Evolutionary conservation across 169 alveolate genomes (phyloP).

Genomic region (Cryptosporidium tyzzeri): DNA sequence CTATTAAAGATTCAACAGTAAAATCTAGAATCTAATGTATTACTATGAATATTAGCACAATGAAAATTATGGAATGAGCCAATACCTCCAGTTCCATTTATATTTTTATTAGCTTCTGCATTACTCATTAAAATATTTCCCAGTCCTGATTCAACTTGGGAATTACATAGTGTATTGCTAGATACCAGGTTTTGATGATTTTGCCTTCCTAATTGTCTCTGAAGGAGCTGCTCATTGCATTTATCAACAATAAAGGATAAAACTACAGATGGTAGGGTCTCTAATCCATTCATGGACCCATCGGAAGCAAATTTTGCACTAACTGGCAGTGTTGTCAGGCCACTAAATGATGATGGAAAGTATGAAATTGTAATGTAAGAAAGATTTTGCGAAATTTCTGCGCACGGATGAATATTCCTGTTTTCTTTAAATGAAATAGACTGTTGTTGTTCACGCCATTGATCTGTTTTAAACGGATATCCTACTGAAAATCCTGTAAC

Average conservation of each 20-base stretch:
- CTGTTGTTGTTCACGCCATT: slow-evolving; percentile 57
- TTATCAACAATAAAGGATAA: slow-evolving; percentile 70
- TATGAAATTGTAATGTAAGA: slow-evolving; percentile 70
- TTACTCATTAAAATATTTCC: slow-evolving; percentile 32
- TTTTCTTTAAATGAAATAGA: slow-evolving; percentile 16
- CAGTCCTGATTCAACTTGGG: slow-evolving; percentile 75
- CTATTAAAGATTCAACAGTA: slow-evolving; percentile 7
- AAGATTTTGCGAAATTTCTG: slow-evolving; percentile 41
- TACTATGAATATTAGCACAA: slow-evolving; percentile 43
- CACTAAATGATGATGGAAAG: slow-evolving; percentile 72
- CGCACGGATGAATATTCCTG: not conserved
- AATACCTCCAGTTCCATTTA: slow-evolving; percentile 30
- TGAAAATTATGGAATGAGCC: slow-evolving; percentile 52
- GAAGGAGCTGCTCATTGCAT: slow-evolving; percentile 60
- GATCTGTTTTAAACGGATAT: slow-evolving; percentile 44
- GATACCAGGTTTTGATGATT: not conserved
- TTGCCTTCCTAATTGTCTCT: slow-evolving; percentile 55
- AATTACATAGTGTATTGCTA: not conserved
- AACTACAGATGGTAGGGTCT: slow-evolving; percentile 71
- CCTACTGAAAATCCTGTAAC: slow-evolving; percentile 35
- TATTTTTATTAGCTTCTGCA: slow-evolving; percentile 25
- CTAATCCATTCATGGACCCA: slow-evolving; percentile 67
- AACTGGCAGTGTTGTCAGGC: slow-evolving; percentile 54
- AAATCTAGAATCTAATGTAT: slow-evolving; percentile 40
- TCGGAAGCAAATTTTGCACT: slow-evolving; percentile 73